Base-by-base conservation (phyloP, 371 early-diverging fungal species). In the Encephalitozoon romaleae region DNA sequence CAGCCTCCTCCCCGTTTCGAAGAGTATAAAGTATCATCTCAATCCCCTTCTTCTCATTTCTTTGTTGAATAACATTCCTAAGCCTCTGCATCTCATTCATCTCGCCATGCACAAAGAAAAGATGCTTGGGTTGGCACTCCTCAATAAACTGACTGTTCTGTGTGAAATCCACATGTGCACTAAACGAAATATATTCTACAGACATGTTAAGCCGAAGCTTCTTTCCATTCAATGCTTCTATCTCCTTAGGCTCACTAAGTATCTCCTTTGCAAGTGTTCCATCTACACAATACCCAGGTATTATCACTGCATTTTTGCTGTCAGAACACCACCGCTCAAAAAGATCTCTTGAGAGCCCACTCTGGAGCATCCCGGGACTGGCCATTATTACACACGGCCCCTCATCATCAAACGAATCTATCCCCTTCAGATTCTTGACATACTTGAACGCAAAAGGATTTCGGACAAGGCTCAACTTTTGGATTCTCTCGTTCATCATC, bases 311-410 rank as follows among this genome's bases (percentile, higher is more conserved):
- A 82, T 98, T 99, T 68, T 90, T 89, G 67, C 88, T 89, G 79
- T 98, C 94, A 0, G 90, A 89, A 66, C 94, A 94, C 99, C 99
- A 98, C 65, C 91, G 87, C 82, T 99, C 99, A 81, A 98, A 91
- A 70, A 99, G 85, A 82, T 97, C 96, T 72, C 99, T 84, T 9
- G 94, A 94, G 21, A 98, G 85, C 2, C 99, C 99, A 81, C 90
- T 94, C 89, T 98, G 99, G 54, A 99, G 86, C 99, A 99, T 98
- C 55, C 96, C 99, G 0, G 99, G 99, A 86, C 91, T 90, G 26
- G 98, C 98, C 91, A 99, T 91, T 90, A 99, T 94, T 9, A 99
- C 98, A 87, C 98, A 99, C 0, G 99, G 96, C 0, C 96, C 96
- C 64, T 74, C 73, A 77, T 98, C 98, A 67, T 96, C 95, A 85